Evolutionary conservation across 2,329 filamentous ascomycete genomes (phyloP).

Genomic region (Ophiostoma piceae): DNA sequence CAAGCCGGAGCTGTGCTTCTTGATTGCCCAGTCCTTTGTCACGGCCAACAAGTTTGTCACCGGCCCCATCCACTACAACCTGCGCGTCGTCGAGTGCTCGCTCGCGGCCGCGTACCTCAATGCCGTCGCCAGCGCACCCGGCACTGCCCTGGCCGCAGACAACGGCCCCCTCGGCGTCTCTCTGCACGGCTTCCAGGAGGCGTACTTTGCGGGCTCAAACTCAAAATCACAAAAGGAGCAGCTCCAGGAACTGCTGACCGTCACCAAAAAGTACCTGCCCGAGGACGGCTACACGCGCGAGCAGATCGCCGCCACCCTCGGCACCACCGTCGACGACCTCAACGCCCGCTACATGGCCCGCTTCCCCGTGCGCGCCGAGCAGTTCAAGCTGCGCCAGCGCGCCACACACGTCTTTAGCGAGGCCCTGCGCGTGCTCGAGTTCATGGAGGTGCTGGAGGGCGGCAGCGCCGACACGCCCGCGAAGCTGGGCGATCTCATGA

Average conservation of each 20-base stretch:
- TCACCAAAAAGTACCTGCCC: slow-evolving; percentile 65
- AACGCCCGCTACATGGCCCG: slow-evolving; percentile 75
- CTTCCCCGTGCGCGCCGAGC: slow-evolving; percentile 82
- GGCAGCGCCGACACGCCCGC: slow-evolving; percentile 55
- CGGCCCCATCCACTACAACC: slow-evolving; percentile 89
- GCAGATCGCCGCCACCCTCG: slow-evolving; percentile 68
- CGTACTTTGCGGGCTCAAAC: slow-evolving; percentile 53
- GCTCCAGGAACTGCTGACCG: slow-evolving; percentile 64
- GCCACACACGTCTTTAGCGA: slow-evolving; percentile 89
- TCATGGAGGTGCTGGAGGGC: slow-evolving; percentile 67
- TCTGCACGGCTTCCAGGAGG: slow-evolving; percentile 79
- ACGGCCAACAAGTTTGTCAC: slow-evolving; percentile 92
- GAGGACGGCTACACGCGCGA: slow-evolving; percentile 82
- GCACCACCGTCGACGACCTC: slow-evolving; percentile 63
- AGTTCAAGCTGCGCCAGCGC: slow-evolving; percentile 81
- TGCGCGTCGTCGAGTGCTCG: slow-evolving; percentile 92
- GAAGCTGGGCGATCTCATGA: slow-evolving; percentile 75
- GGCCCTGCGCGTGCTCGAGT: slow-evolving; percentile 76
- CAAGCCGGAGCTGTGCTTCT: slow-evolving; percentile 73
- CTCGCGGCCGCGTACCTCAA: slow-evolving; percentile 70
- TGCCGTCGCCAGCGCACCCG: slow-evolving; percentile 51
- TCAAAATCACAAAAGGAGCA: slow-evolving; percentile 50
- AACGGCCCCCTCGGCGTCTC: slow-evolving; percentile 76
- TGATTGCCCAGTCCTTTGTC: slow-evolving; percentile 92
- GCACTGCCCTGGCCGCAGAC: slow-evolving; percentile 64